Percentiles rank a stretch among this genome's conserved stretches.
These are phyloP conservation scores for Escallonia rubra DNA, from an alignment of 129 eudicot genomes.

Conservation along the genomic window DNA sequence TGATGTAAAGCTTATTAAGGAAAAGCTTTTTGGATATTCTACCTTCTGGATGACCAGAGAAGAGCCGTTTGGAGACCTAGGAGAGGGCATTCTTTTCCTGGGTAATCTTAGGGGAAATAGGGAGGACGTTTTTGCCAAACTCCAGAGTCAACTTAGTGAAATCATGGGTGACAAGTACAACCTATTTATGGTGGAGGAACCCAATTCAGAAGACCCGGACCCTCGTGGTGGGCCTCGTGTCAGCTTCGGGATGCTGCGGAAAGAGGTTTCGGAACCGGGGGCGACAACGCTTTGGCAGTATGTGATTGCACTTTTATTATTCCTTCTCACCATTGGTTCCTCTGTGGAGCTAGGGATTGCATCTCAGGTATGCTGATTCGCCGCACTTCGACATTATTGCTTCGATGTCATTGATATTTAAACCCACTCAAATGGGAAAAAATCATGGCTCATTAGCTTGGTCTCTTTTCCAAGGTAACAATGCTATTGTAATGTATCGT, in stretches of 20 bases:
- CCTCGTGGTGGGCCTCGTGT: conserved; percentile 99
- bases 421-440: background rate
- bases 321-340: conserved; percentile 91
- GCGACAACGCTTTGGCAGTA: conserved; percentile 97
- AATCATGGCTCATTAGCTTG: background rate
- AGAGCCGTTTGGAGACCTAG: conserved; percentile 93
- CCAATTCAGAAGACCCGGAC: conserved; percentile 82
- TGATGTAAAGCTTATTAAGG: conserved; percentile 87
- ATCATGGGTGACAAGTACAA: conserved; percentile 94
- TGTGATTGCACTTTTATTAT: conserved; percentile 84
- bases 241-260: conserved; percentile 92
- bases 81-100: conserved; percentile 93
- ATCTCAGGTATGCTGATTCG: conserved; percentile 65
- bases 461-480: background rate
- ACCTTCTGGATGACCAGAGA: conserved; percentile 97
- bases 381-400: conserved; percentile 1
- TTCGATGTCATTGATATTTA: background rate
- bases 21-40: conserved; percentile 87
- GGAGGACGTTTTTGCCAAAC: conserved; percentile 80
- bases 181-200: conserved; percentile 98
- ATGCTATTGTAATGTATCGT: background rate
- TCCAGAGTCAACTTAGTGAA: conserved; percentile 72
- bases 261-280: conserved; percentile 96
- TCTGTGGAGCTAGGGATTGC: conserved; percentile 99
- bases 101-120: conserved; percentile 94